These are phyloP conservation scores for Pythium aristosporum DNA, from an alignment of 352 stramenopile species.

Conservation along the genomic window DNA sequence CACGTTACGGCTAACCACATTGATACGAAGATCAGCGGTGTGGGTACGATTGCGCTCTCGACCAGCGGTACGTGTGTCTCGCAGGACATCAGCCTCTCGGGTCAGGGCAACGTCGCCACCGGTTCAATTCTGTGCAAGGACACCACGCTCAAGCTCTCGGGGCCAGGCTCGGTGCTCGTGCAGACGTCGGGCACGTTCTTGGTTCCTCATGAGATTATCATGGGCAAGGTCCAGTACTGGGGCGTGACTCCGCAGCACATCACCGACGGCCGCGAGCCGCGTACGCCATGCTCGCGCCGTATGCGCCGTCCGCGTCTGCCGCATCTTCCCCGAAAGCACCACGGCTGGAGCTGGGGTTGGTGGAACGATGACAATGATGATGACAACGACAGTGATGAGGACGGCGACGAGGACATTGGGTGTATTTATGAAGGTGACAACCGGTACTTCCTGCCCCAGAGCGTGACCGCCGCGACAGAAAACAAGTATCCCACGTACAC, in stretches of 20 bases:
- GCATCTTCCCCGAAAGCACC: neutral
- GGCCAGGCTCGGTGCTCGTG: conserved; percentile 43
- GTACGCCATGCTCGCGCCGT: too few species aligned
- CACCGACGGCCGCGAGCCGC: conserved; percentile 16
- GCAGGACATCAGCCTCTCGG: conserved; percentile 51
- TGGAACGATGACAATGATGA: conserved; percentile 11
- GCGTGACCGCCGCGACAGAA: conserved; percentile 13
- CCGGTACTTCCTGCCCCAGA: conserved; percentile 16
- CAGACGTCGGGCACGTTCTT: conserved; percentile 42
- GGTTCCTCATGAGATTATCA: conserved; percentile 16
- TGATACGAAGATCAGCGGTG: conserved; percentile 46
- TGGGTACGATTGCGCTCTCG: conserved; percentile 41
- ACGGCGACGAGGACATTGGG: neutral
- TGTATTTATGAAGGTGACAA: neutral
- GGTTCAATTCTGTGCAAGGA: conserved; percentile 43
- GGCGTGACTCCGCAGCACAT: conserved; percentile 15
- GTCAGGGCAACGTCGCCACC: conserved; percentile 39
- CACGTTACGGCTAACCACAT: conserved; percentile 35
- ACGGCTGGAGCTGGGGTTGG: neutral
- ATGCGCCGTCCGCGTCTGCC: too few species aligned
- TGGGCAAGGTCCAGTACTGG: conserved; percentile 24
- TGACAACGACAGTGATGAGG: conserved; percentile 4
- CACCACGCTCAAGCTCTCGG: conserved; percentile 44
- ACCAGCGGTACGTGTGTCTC: conserved; percentile 41
- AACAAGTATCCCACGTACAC: conserved; percentile 22